Evolutionary conservation across 148 eudicot species (phyloP).

Genomic region (Heliamphora exappendiculata): DNA sequence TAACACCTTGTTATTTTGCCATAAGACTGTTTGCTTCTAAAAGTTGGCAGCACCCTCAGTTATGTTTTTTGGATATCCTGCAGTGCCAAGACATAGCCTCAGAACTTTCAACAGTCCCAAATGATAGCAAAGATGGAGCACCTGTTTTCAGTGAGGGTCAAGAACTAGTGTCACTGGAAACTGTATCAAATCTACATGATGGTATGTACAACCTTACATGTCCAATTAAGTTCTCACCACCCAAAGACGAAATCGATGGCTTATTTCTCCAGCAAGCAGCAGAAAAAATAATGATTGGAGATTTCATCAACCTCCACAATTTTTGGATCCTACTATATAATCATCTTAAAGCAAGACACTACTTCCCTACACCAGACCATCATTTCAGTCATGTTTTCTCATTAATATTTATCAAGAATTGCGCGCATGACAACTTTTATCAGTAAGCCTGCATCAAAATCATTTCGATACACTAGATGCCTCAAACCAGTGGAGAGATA

Average conservation of each 20-base stretch:
- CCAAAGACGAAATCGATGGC: neutral
- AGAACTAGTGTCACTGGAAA: constrained; percentile 21
- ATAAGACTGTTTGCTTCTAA: neutral
- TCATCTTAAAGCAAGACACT: neutral
- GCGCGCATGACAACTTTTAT: neutral
- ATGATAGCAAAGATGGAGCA: constrained; percentile 17
- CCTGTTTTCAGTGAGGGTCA: constrained; percentile 18
- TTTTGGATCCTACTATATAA: neutral
- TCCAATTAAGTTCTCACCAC: neutral
- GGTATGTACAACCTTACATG: constrained; percentile 12
- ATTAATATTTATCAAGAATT: neutral
- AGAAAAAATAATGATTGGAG: neutral
- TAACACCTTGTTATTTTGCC: neutral
- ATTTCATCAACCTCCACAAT: neutral
- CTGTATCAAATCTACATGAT: constrained; percentile 22
- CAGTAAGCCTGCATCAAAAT: neutral
- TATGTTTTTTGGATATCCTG: constrained; percentile 17
- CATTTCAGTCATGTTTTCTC: neutral
- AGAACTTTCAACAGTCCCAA: neutral
- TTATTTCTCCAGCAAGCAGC: neutral
- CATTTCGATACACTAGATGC: neutral
- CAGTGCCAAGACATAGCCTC: constrained; percentile 28
- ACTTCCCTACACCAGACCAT: neutral
- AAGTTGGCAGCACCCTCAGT: constrained; percentile 2
- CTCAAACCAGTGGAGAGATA: neutral